A percentile compares a stretch with the other conserved stretches of the same genome.
Evolutionary conservation across 371 early-diverging fungal species (phyloP).

Genomic region (Dichotomocladium elegans): DNA sequence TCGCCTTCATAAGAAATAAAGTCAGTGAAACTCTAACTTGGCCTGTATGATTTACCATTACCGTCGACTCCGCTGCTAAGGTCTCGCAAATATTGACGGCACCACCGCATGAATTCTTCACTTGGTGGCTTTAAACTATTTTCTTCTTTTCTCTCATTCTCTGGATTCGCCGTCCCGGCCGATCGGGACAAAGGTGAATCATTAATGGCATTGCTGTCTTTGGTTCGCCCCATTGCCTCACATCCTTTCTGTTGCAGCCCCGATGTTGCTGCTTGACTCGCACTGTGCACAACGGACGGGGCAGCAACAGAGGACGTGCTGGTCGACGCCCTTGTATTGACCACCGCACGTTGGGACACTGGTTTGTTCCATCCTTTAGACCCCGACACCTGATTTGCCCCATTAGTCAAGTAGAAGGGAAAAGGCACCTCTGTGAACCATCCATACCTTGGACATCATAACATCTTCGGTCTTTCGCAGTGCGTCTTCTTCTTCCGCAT

Average conservation of each 20-base stretch:
- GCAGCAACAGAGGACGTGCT: too few relatives aligned
- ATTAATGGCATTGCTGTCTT: constrained; percentile 19
- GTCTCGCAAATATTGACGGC: constrained; percentile 60
- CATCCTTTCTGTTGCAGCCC: neutral
- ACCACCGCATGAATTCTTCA: constrained; percentile 80
- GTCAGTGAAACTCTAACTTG: neutral
- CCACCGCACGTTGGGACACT: too few relatives aligned
- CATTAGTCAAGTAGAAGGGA: too few relatives aligned
- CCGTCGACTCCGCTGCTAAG: constrained; percentile 64
- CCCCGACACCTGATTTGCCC: too few relatives aligned
- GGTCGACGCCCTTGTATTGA: too few relatives aligned
- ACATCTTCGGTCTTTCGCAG: too few relatives aligned
- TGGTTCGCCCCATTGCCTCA: constrained; percentile 32
- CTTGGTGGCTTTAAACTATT: constrained; percentile 51
- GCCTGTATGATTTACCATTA: constrained; percentile 6
- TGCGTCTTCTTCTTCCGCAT: too few relatives aligned
- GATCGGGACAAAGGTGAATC: constrained; percentile 12
- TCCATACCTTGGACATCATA: too few relatives aligned
- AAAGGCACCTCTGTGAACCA: too few relatives aligned
- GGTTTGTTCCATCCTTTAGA: too few relatives aligned
- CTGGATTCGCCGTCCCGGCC: constrained; percentile 11
- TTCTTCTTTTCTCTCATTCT: constrained; percentile 10
- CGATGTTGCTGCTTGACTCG: neutral
- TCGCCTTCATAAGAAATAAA: constrained; percentile 25
- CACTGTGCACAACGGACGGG: neutral